Base-by-base conservation (phyloP, 1,284 basidiomycete species). In the Ceratobasidium sp. region DNA sequence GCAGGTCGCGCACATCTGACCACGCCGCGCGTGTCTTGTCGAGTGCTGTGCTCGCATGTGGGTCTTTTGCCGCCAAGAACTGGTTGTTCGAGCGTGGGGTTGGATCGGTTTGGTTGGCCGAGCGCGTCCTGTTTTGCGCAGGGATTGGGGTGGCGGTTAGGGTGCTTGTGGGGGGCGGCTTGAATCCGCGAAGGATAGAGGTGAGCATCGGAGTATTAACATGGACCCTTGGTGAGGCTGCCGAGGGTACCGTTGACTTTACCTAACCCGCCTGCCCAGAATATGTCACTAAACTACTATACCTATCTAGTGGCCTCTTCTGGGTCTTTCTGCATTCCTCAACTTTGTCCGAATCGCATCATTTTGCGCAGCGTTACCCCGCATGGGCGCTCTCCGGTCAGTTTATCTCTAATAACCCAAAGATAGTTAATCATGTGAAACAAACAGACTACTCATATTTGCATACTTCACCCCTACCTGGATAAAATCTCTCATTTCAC, bases 401-500 rank as follows among this genome's bases (percentile, higher is more conserved):
- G 64, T 38, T 21, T 25, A 16, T 89, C 90, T 76, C 86, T 88
- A 76, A n/a, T 38, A 21, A 28, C 14, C 12, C 60, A 14, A 33
- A 40, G 28, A 4, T 28, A 40, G 23, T 42, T 60, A 58, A 25
- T 30, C 28, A 48, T 51, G 28, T 38, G 36, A 11, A 46, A 18
- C 58, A 25, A 18, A 5, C 74, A 92, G 90, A 67, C 87, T 89
- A 40, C 82, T 90, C 56, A 76, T 91, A 42, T 87, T 92, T 76
- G 81, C 85, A 25, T 87, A 90, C 76, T 89, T 90, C 78, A 87
- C 89, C 6, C 81, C 85, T 21, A 81, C 87, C 51, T 90, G 88
- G 87, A 80, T 88, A 62, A 83, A 84, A 67, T 81, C 86, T 6
- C 77, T 89, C 69, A 76, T 86, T 51, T 83, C 78, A 49, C 81